Conservation (phyloP, 768 basidiomycete species). For the Mycena venus region DNA sequence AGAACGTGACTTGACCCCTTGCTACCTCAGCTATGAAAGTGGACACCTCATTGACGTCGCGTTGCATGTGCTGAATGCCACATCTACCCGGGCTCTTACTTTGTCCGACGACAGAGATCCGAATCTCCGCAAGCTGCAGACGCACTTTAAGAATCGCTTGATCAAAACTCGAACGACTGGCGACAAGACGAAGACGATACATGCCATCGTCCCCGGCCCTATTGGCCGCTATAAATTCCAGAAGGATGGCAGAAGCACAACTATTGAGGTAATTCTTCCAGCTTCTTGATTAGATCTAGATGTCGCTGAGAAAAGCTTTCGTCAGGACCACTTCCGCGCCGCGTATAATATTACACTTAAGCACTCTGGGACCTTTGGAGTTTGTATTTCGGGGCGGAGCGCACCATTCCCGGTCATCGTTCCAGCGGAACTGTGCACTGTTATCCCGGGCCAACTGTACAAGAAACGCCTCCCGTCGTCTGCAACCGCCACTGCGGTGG, state of each 20-base stretch:
- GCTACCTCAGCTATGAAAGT: slow-evolving; percentile 41
- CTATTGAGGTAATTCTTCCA: slow-evolving; percentile 52
- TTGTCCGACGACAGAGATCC: slow-evolving; percentile 30
- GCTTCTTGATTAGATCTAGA: neutral
- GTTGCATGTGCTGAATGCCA: slow-evolving; percentile 41
- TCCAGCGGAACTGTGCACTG: slow-evolving; percentile 62
- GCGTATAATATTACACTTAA: slow-evolving; percentile 49
- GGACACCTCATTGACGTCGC: slow-evolving; percentile 53
- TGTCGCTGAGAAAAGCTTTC: neutral
- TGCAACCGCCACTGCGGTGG: slow-evolving; percentile 53
- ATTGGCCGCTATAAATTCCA: slow-evolving; percentile 53
- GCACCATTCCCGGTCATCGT: slow-evolving; percentile 50
- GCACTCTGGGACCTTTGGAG: slow-evolving; percentile 54
- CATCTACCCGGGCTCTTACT: slow-evolving; percentile 45
- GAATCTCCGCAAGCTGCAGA: slow-evolving; percentile 47
- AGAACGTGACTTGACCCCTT: neutral
- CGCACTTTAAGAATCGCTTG: slow-evolving; percentile 52
- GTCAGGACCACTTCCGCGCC: slow-evolving; percentile 57
- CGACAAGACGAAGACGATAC: slow-evolving; percentile 50
- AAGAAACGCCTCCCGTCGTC: slow-evolving; percentile 58
- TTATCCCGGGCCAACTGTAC: slow-evolving; percentile 64
- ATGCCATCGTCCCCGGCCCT: slow-evolving; percentile 50
- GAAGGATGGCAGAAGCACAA: slow-evolving; percentile 51
- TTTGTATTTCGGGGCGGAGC: slow-evolving; percentile 45
- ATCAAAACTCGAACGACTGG: slow-evolving; percentile 46